Base-by-base conservation (phyloP, 2,329 filamentous ascomycete species). In the Phialophora verrucosa region DNA sequence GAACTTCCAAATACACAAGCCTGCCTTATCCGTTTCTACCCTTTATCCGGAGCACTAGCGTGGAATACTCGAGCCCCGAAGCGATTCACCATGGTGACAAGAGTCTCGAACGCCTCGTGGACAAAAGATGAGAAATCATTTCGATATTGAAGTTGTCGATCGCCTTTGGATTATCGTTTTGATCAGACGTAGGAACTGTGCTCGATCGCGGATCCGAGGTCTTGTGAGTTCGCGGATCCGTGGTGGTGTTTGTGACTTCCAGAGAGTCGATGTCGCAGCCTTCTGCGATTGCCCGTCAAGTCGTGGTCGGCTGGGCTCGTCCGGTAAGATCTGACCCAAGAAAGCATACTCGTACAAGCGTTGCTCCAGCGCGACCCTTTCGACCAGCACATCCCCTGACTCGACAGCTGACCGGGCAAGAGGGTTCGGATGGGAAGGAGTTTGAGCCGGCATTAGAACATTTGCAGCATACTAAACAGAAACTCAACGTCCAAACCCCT, bases 401-500 rank as follows among this genome's bases (percentile, higher is more conserved):
- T 23, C 14, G 50, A 17, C 23, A 25, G 50, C 50, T 29, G 50
- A 53, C 50, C 50, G 50, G 50, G 50, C 20, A 25, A 53, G n/a
- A 11, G 50, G 50, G 50, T 14, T 29, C 20, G n/a, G 14, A 53
- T 7, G 20, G 23, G n/a, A 3, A 49, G 2, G 17, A 49, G 5
- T 7, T 20, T 23, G n/a, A 50, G 47, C 47, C 20, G 20, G n/a
- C 20, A 14, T 25, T 6, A 31, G 31, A 51, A 25, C 49, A 51
- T 17, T 27, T 51, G 49, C 49, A 20, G 29, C 53, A 55, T 55
- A 55, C 29, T 55, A 55, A 20, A 55, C 59, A 38, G 17, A 53
- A 42, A 27, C 12, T 59, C 44, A 20, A 59, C 25, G 53, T 35
- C 27, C 20, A 44, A 44, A 60, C 56, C 62, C 62, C 63, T 65